Conservation (phyloP, 768 basidiomycete species). For the Clitopilus passeckerianus region DNA sequence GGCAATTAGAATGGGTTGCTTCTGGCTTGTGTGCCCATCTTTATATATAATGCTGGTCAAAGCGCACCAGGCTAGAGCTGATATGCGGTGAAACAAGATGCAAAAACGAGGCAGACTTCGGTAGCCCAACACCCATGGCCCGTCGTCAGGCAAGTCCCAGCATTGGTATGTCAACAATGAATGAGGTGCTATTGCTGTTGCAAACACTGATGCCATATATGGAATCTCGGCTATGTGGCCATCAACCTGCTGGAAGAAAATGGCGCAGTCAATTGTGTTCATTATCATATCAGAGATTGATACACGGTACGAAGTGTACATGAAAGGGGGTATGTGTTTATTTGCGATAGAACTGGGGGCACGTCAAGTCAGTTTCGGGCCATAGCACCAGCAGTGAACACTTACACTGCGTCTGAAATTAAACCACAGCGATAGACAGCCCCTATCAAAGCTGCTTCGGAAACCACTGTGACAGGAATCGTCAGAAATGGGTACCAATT, state of each 20-base stretch:
- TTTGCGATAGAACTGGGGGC: conserved; percentile 74
- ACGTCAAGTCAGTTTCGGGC: conserved; percentile 7
- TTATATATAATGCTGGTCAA: not conserved
- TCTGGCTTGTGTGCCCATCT: not conserved
- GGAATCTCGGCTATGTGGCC: not conserved
- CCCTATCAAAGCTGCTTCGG: conserved; percentile 94
- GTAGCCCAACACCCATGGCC: not conserved
- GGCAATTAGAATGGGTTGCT: not conserved
- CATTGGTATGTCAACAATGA: not conserved
- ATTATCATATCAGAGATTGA: not conserved
- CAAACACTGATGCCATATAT: not conserved
- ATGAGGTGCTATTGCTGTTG: not conserved
- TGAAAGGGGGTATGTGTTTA: conserved; percentile 21
- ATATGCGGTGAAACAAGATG: no score
- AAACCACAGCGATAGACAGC: conserved; percentile 94
- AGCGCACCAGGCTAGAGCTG: not conserved
- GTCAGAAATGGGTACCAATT: conserved; percentile 1
- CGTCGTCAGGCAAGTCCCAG: not conserved
- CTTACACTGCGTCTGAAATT: conserved; percentile 92
- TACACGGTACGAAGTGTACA: not conserved
- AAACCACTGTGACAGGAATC: conserved; percentile 62
- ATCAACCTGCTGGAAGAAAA: not conserved
- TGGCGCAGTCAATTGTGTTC: no score
- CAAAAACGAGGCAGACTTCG: no score
- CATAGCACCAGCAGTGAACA: conserved; percentile 8